A percentile compares a stretch with the other conserved stretches of the same genome.
Conservation (phyloP, 768 basidiomycete species). For the Termitomyces sp. region DNA sequence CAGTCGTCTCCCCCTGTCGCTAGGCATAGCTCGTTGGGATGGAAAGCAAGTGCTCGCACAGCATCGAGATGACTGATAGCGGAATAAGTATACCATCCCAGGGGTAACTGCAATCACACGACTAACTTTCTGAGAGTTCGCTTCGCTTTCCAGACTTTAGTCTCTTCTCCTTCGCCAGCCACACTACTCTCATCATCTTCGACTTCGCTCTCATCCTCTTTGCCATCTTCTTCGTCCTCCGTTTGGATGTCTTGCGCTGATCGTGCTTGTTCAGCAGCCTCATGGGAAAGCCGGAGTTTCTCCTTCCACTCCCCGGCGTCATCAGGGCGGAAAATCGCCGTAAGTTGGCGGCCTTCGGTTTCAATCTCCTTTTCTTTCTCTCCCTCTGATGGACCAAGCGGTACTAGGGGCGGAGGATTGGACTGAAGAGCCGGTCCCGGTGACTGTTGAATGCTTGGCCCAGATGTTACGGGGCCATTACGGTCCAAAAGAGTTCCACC, state of each 20-base stretch:
- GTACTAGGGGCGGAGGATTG: slow-evolving; percentile 26
- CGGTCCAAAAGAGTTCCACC: slow-evolving; percentile 48
- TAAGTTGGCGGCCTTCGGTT: slow-evolving; percentile 49
- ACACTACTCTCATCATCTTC: slow-evolving; percentile 68
- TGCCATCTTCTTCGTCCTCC: slow-evolving; percentile 19
- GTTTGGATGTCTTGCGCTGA: slow-evolving; percentile 28
- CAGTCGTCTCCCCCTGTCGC: slow-evolving; percentile 95
- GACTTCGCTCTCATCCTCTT: slow-evolving; percentile 56
- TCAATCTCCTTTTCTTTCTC: slow-evolving; percentile 44
- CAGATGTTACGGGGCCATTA: slow-evolving; percentile 34
- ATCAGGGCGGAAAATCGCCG: slow-evolving; percentile 85
- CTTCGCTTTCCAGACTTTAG: slow-evolving; percentile 80
- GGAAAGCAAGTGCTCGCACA: slow-evolving; percentile 86
- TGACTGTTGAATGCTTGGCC: slow-evolving; percentile 31
- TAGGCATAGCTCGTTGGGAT: slow-evolving; percentile 76
- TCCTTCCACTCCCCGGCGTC: slow-evolving; percentile 86
- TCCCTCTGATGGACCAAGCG: slow-evolving; percentile 18
- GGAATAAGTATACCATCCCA: slow-evolving; percentile 13
- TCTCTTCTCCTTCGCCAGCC: slow-evolving; percentile 61
- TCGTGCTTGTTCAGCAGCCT: slow-evolving; percentile 50
- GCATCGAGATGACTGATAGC: slow-evolving; percentile 81
- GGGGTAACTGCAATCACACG: slow-evolving; percentile 15
- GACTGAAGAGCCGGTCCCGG: slow-evolving; percentile 21
- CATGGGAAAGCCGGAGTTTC: slow-evolving; percentile 60
- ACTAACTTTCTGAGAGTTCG: slow-evolving; percentile 86